Evolutionary conservation across 768 basidiomycete genomes (phyloP).

Genomic region (Termitomyces sp.): DNA sequence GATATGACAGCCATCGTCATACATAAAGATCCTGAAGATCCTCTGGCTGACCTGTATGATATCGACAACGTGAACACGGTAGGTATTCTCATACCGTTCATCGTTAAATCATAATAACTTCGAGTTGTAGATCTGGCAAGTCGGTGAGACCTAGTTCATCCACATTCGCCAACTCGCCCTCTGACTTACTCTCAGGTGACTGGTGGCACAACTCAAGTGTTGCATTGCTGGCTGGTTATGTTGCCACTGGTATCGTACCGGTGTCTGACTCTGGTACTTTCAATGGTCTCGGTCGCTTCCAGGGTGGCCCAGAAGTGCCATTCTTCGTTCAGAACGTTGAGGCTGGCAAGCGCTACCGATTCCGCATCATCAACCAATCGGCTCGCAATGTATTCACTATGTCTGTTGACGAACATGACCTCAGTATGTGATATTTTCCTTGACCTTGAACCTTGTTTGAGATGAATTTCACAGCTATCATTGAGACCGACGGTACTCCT

Average conservation of each 20-base stretch:
- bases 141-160: slow-evolving; percentile 8
- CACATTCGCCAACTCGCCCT: no score
- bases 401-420: slow-evolving; percentile 28
- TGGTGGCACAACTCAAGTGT: slow-evolving; percentile 33
- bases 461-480: slow-evolving; percentile 16
- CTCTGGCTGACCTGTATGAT: slow-evolving; percentile 13
- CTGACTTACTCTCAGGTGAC: slow-evolving; percentile 22
- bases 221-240: slow-evolving; percentile 22
- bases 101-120: not conserved
- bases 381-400: slow-evolving; percentile 38
- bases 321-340: slow-evolving; percentile 27
- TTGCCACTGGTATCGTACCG: slow-evolving; percentile 21
- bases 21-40: slow-evolving; percentile 10
- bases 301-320: slow-evolving; percentile 31
- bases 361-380: slow-evolving; percentile 46
- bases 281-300: slow-evolving; percentile 40
- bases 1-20: not conserved
- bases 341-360: slow-evolving; percentile 41
- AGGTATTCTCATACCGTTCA: not conserved
- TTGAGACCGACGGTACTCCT: slow-evolving; percentile 29
- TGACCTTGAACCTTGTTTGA: not conserved
- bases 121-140: slow-evolving; percentile 16
- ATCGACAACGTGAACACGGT: slow-evolving; percentile 14
- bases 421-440: slow-evolving; percentile 12
- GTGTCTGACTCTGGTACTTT: slow-evolving; percentile 36